Evolutionary conservation across 2,329 filamentous ascomycete species (phyloP).

Genomic region (Rhinocladiella mackenziei): DNA sequence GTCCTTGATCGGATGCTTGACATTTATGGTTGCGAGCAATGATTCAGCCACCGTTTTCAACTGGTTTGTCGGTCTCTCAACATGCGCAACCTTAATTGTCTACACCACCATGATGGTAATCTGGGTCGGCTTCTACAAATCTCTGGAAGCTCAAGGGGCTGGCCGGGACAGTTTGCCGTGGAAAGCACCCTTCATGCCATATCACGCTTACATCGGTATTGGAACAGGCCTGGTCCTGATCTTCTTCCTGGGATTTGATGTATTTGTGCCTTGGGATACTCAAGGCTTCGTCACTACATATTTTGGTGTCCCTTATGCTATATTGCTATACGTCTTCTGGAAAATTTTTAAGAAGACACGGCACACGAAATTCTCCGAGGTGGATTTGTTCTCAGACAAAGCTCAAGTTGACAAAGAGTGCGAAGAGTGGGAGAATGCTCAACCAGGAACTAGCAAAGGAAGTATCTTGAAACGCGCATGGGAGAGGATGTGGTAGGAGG

Average conservation of each 20-base stretch:
- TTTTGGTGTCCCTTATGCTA: slow-evolving; percentile 42
- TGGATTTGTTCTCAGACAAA: slow-evolving; percentile 32
- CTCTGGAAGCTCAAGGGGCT: slow-evolving; percentile 63
- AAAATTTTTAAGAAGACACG: slow-evolving; percentile 31
- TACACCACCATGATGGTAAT: slow-evolving; percentile 64
- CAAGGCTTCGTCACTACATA: slow-evolving; percentile 50
- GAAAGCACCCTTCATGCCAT: slow-evolving; percentile 64
- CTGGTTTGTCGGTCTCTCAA: slow-evolving; percentile 63
- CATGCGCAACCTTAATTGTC: slow-evolving; percentile 51
- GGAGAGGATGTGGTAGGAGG: too few species aligned
- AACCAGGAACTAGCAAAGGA: too few species aligned
- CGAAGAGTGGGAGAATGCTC: slow-evolving; percentile 32
- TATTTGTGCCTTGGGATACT: slow-evolving; percentile 39
- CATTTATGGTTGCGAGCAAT: slow-evolving; percentile 7
- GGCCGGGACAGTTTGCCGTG: slow-evolving; percentile 65
- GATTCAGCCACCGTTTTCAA: slow-evolving; percentile 57
- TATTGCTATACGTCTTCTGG: slow-evolving; percentile 39
- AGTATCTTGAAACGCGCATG: too few species aligned
- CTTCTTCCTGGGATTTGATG: slow-evolving; percentile 60
- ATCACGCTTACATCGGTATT: slow-evolving; percentile 62
- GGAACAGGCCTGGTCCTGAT: slow-evolving; percentile 51
- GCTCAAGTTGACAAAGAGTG: slow-evolving; percentile 35
- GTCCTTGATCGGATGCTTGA: slow-evolving; percentile 51
- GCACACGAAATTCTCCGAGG: slow-evolving; percentile 28
- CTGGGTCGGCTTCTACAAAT: slow-evolving; percentile 66